A percentile compares a stretch with the other conserved stretches of the same genome.
Evolutionary conservation across 73 alveolate species (phyloP).

Genomic region (Paramecium sonneborni): DNA sequence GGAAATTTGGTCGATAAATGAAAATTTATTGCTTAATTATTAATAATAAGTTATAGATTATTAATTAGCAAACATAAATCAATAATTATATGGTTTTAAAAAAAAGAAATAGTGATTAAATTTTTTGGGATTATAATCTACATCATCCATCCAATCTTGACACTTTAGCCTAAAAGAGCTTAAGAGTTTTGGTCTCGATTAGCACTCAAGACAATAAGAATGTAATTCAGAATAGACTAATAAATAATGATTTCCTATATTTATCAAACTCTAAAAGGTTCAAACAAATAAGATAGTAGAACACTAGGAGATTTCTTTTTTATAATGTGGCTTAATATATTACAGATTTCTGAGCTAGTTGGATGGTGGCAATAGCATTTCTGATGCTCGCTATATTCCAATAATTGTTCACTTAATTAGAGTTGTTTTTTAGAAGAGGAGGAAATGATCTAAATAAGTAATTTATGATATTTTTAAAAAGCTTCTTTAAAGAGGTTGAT

Average conservation of each 20-base stretch:
- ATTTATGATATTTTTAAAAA: not conserved
- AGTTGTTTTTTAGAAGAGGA: constrained; percentile 50
- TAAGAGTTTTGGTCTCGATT: constrained; percentile 18
- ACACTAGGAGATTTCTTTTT: constrained; percentile 47
- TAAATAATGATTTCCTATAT: too few species aligned
- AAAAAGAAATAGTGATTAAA: not conserved
- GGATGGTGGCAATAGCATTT: constrained; percentile 50
- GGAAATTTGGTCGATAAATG: not conserved
- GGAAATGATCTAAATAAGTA: constrained; percentile 39
- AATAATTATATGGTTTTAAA: not conserved
- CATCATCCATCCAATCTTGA: not conserved
- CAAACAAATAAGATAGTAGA: constrained; percentile 48
- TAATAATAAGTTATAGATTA: not conserved
- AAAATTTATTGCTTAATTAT: not conserved
- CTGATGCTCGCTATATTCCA: not conserved
- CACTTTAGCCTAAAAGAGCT: not conserved
- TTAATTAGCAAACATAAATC: not conserved
- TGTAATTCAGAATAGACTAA: not conserved
- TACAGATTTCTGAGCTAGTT: constrained; percentile 30
- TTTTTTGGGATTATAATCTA: constrained; percentile 8
- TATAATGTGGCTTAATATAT: not conserved
- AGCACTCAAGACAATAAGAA: not conserved
- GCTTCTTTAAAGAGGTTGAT: constrained; percentile 50
- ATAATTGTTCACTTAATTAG: not conserved
- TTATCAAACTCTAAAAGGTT: not conserved